Conservation (phyloP, 2,329 filamentous ascomycete species). For the Pyrenophora seminiperda region DNA sequence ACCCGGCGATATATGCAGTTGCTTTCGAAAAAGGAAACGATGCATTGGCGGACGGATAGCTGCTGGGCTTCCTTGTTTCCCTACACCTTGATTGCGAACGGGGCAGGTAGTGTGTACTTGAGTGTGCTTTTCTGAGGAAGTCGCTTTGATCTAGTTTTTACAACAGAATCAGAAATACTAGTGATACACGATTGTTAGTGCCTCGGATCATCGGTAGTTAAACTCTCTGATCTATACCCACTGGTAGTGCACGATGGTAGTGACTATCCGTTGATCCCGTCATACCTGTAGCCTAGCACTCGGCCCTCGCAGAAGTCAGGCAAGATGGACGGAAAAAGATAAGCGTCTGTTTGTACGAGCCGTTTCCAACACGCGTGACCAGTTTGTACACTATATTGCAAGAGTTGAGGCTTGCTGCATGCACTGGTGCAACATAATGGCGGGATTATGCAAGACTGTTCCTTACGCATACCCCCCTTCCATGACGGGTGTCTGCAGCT, state of each 20-base stretch:
- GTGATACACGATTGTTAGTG: too few relatives aligned
- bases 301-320: neutral
- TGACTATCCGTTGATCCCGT: neutral
- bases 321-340: neutral
- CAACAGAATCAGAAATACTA: too few relatives aligned
- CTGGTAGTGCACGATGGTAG: neutral
- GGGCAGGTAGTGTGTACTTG: too few relatives aligned
- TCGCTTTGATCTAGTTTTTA: too few relatives aligned
- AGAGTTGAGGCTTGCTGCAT: conserved; percentile 11
- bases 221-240: too few relatives aligned
- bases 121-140: too few relatives aligned
- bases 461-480: conserved; percentile 10
- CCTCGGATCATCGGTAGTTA: too few relatives aligned
- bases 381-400: neutral
- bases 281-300: conserved; percentile 4
- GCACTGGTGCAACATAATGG: neutral
- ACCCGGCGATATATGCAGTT: too few relatives aligned
- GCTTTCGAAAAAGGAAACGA: too few relatives aligned
- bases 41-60: too few relatives aligned
- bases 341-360: neutral
- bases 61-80: too few relatives aligned
- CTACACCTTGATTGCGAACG: too few relatives aligned
- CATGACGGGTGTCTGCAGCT: conserved; percentile 17
- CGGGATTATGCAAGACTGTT: neutral
- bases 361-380: neutral